phyloP scores from a whole-genome alignment of 805 yeast species.

The Candida glaebosa region DNA sequence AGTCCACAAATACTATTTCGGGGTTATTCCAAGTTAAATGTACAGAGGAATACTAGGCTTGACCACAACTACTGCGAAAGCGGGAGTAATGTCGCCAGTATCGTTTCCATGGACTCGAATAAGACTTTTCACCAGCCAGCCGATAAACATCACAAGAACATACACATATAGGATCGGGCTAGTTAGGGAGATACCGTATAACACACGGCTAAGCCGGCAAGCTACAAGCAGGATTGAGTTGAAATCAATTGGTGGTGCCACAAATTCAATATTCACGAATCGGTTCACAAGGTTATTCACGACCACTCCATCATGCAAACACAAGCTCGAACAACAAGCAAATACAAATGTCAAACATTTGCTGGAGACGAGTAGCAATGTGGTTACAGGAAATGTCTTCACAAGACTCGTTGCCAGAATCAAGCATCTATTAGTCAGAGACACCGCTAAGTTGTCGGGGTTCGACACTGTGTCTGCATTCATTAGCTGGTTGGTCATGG shows the following conservation, averaged over 20 bases:
- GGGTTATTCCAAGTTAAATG: not conserved
- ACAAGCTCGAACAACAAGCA: not conserved
- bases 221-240: too few relatives aligned
- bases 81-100: not conserved
- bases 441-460: conserved; percentile 42
- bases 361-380: too few relatives aligned
- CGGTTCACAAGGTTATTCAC: not conserved
- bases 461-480: conserved; percentile 53
- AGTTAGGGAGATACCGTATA: too few relatives aligned
- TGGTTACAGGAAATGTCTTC: not conserved
- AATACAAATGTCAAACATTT: not conserved
- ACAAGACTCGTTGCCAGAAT: conserved; percentile 21
- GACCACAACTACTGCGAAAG: not conserved
- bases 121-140: not conserved
- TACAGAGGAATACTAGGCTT: not conserved
- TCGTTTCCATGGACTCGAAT: not conserved
- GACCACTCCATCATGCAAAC: not conserved
- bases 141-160: not conserved
- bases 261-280: too few relatives aligned
- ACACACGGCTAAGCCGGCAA: too few relatives aligned
- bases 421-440: conserved; percentile 49
- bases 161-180: too few relatives aligned
- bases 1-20: too few relatives aligned
- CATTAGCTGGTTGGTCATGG: conserved; percentile 56
- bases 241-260: too few relatives aligned